phyloP scores from a whole-genome alignment of 345 rosid genomes.

The Camelina sativa region DNA sequence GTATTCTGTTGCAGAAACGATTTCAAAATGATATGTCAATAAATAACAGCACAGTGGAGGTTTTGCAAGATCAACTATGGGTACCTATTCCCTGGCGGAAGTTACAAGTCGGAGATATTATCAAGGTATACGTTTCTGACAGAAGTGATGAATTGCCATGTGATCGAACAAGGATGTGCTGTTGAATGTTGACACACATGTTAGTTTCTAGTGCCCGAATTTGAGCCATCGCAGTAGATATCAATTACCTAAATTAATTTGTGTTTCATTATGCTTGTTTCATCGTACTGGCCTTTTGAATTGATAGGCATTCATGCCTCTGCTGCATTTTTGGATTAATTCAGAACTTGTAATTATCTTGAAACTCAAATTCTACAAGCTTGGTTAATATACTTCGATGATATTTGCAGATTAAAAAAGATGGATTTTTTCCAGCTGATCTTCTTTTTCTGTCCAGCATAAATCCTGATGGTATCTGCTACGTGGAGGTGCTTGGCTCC shows the following conservation, averaged over 20 bases:
- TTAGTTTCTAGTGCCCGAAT: neutral
- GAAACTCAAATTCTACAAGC: neutral
- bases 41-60: conserved; percentile 77
- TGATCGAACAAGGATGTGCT: neutral
- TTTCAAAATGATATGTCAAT: conserved; percentile 94
- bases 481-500: conserved; percentile 66
- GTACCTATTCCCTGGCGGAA: conserved; percentile 79
- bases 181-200: conserved; percentile 8
- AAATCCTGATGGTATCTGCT: conserved; percentile 93
- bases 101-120: conserved; percentile 96
- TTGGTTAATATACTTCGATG: conserved; percentile 29
- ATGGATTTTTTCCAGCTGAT: conserved; percentile 94
- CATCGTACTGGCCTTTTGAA: no score
- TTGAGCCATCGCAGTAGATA: no score
- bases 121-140: conserved; percentile 59
- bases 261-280: no score
- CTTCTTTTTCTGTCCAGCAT: conserved; percentile 86
- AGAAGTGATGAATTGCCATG: neutral
- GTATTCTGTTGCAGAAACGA: conserved; percentile 74
- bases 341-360: no score
- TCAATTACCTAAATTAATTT: no score
- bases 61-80: conserved; percentile 89
- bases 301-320: no score
- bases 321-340: no score
- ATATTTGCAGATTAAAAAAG: conserved; percentile 79